Base-by-base conservation (phyloP, 164 flowering plant species). In the Sextonia rubra region DNA sequence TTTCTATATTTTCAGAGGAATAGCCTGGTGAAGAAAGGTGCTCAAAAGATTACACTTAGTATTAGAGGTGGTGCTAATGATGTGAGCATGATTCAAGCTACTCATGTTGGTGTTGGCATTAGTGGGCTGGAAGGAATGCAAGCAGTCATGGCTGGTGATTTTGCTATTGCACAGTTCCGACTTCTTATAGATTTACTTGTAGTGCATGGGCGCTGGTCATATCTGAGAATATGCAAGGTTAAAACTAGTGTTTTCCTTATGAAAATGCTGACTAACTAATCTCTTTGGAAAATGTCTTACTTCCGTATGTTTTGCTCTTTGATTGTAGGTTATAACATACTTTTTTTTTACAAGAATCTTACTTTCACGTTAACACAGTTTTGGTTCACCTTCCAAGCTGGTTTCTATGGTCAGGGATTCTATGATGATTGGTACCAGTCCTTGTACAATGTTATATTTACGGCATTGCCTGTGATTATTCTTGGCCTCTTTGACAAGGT, bases 141-240 rank as follows among this genome's bases (percentile, higher is more conserved):
- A 79, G 99, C n/a, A n/a, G 99, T 95, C 71, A 92, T 94, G 97
- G 99, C 99, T 69, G 92, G 99, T 88, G 99, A 94, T 84, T 94
- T 94, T 82, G 97, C 99, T 12, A 94, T 94, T 77, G 99, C 97
- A 48, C 99, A 92, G 85, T 92, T 94, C n/a, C 91, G 98, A n/a
- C 92, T 83, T 73, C 94, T 95, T 65, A 82, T 91, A 22, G 99
- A 95, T 79, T 82, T 95, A 70, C 99, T 95, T 78, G 98, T 95
- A 76, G 99, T 95, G 72, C 99, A 95, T 84, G 99, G 99, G 37
- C 85, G 99, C 20, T 92, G 97, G 97, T 92, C 98, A 58, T 94
- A 94, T 81, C 83, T 86, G 69, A 86, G 99, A 81, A 80, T 94
- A 77, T 92, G 90, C 93, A 92, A 94, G 97, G 99, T 94, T 49